Percentiles rank a stretch among this genome's conserved stretches.
phyloP scores from a whole-genome alignment of 176 grass and related monocot species.

The Carex pumila region DNA sequence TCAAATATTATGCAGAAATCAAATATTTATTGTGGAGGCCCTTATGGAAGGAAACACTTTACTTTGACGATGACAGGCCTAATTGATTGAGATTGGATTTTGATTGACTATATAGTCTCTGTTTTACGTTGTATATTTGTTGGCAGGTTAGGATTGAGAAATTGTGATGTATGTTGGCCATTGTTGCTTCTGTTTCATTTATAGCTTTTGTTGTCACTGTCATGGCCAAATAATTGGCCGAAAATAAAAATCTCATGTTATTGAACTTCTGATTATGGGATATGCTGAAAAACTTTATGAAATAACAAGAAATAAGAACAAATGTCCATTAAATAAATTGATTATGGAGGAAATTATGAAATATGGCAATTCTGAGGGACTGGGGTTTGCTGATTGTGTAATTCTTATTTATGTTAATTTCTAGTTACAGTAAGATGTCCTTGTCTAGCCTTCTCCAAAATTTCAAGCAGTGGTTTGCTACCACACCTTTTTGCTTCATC shows the following conservation, averaged over 20 bases:
- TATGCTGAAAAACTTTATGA: slow-evolving; percentile 21
- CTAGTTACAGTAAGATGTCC: not conserved
- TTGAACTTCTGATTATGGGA: not conserved
- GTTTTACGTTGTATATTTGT: not conserved
- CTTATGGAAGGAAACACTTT: not conserved
- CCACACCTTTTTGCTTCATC: slow-evolving; percentile 62
- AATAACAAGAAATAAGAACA: slow-evolving; percentile 13
- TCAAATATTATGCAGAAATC: not conserved
- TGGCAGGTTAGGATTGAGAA: not conserved
- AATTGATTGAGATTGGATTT: not conserved
- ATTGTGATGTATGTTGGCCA: not conserved
- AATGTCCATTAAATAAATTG: not conserved
- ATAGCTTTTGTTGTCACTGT: not conserved
- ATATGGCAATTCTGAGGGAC: not conserved
- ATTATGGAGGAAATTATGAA: not conserved
- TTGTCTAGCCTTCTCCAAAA: slow-evolving; percentile 49
- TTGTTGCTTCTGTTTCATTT: not conserved
- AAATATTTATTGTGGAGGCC: not conserved
- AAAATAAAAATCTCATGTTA: not conserved
- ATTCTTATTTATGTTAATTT: not conserved
- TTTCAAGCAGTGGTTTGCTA: slow-evolving; percentile 48
- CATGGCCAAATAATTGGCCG: not conserved
- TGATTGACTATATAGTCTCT: not conserved
- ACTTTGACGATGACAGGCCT: not conserved
- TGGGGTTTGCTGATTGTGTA: not conserved